Conservation (phyloP, 805 yeast species). For the Clavispora asparagi region DNA sequence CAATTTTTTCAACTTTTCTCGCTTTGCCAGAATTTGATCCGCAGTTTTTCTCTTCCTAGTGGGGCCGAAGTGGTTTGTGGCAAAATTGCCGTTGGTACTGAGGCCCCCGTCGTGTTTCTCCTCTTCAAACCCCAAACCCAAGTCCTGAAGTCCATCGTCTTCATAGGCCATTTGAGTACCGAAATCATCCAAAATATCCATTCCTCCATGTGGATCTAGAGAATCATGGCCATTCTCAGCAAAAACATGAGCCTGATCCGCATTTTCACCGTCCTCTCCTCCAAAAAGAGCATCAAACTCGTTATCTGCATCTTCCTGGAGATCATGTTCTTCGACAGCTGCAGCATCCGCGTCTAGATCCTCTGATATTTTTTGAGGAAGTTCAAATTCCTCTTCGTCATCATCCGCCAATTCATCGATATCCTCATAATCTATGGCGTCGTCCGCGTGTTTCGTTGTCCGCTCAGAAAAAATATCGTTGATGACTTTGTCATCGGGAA, state of each 20-base stretch:
- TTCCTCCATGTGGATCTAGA: slow-evolving; percentile 7
- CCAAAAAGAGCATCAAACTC: slow-evolving; percentile 39
- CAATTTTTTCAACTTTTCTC: slow-evolving; percentile 21
- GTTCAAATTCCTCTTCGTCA: slow-evolving; percentile 67
- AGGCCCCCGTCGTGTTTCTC: slow-evolving; percentile 12
- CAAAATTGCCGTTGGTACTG: not conserved
- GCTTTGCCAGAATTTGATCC: slow-evolving; percentile 19
- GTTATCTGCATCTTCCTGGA: slow-evolving; percentile 32
- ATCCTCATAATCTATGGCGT: slow-evolving; percentile 91
- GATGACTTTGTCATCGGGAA: slow-evolving; percentile 34
- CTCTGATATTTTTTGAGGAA: slow-evolving; percentile 1
- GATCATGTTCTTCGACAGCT: slow-evolving; percentile 15
- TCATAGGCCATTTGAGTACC: slow-evolving; percentile 11
- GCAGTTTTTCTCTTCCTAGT: slow-evolving; percentile 10
- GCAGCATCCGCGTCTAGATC: not conserved
- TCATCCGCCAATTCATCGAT: slow-evolving; percentile 95
- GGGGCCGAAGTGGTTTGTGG: not conserved
- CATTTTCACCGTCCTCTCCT: slow-evolving; percentile 15
- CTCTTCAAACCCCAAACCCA: slow-evolving; percentile 17
- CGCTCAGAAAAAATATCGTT: slow-evolving; percentile 33
- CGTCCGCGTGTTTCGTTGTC: slow-evolving; percentile 69
- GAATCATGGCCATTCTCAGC: not conserved
- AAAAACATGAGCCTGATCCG: not conserved
- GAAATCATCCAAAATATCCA: slow-evolving; percentile 12
- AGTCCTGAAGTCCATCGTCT: slow-evolving; percentile 15